Percentiles rank a stretch among this genome's conserved stretches.
Evolutionary conservation across 768 basidiomycete genomes (phyloP).

Genomic region (Mycena pura): DNA sequence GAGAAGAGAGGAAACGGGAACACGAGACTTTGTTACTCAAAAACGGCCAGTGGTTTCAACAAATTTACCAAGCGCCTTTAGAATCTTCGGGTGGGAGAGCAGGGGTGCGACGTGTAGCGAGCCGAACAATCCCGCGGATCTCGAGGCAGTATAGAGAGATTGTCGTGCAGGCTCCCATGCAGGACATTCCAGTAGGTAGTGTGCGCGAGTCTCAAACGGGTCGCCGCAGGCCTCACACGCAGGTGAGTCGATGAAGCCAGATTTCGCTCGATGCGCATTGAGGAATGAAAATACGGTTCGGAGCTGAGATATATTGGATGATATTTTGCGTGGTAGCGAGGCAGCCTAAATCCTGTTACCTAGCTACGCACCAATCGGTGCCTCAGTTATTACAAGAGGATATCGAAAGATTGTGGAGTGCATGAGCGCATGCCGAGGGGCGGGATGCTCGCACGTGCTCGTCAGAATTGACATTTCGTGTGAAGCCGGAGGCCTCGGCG

Average conservation of each 20-base stretch:
- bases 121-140: neutral
- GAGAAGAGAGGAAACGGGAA: neutral
- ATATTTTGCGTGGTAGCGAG: neutral
- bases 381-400: too few relatives aligned
- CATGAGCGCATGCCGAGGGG: too few relatives aligned
- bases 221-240: neutral
- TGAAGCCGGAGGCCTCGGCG: too few relatives aligned
- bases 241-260: neutral
- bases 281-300: neutral
- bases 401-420: too few relatives aligned
- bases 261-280: neutral
- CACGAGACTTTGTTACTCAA: neutral
- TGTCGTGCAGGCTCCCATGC: neutral
- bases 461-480: too few relatives aligned
- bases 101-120: neutral
- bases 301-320: neutral
- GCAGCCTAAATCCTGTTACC: too few relatives aligned
- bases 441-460: too few relatives aligned
- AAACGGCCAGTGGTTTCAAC: neutral
- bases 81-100: neutral
- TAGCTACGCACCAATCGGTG: too few relatives aligned
- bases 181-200: neutral
- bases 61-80: neutral
- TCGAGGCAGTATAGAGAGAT: neutral
- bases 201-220: neutral